Evolutionary conservation across 2,329 filamentous ascomycete genomes (phyloP), one percentile per base, ranked within the genome.

Genomic region (Phoma herbarum): DNA sequence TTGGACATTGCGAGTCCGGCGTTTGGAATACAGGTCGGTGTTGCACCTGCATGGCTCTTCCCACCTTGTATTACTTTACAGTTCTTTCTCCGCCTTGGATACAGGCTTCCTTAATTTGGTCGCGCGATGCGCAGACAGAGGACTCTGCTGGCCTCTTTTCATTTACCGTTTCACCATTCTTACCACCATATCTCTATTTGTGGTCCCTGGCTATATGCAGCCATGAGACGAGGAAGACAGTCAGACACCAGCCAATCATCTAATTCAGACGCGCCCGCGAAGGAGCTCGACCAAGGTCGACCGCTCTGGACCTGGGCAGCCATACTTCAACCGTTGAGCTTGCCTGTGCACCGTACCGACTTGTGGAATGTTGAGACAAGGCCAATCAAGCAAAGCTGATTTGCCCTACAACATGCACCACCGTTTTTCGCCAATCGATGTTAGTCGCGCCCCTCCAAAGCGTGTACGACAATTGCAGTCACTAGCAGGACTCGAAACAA

Each of bases 1-100:
- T 58, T 65, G 70, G 69, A 68, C 56, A 61, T 68, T 56, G 64
- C 65, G 69, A 68, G 70, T 71, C 73, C 65, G 76, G 76, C 75
- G 75, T 78, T 77, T 74, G 64, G 64, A 64, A 69, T 70, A 72
- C 66, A 70, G 70, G 69, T 65, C 67, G 71, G 70, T 73, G 69
- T 72, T 75, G 71, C 67, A 67, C 72, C 70, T 75, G 71, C 67
- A 67, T 72, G 66, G 66, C 69, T 63, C 66, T 73, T 73, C 63
- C 47, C 63, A 66, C 65, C 67, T 67, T 70, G 70, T 73, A 68
- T 69, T 70, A 71, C 59, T 71, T 52, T 50, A 59, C 57, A 59
- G 52, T 60, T 65, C 62, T 62, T 65, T 62, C 63, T 47, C 56
- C 47, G 43, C 56, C 60, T 65, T 67, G 58, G 60, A 61, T 64